These are phyloP conservation scores for Phaeophleospora eucalypticola DNA, from an alignment of 2,329 filamentous ascomycete species.

Conservation along the genomic window DNA sequence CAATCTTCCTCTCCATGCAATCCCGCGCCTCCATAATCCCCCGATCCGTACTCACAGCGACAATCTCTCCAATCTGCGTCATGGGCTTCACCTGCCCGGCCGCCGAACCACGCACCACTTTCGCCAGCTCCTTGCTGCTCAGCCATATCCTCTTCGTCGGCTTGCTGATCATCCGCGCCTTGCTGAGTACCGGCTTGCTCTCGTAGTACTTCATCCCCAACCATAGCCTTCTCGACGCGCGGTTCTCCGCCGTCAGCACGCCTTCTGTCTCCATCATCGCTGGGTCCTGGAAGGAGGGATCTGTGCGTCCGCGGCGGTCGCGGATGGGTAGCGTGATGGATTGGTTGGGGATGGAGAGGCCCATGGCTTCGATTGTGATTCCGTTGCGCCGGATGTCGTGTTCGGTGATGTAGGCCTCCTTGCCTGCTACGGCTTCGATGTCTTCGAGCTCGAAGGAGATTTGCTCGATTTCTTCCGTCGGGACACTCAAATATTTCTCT, in stretches of 20 bases:
- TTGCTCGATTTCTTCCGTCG: conserved; percentile 13
- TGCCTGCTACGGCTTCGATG: conserved; percentile 15
- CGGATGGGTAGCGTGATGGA: conserved; percentile 23
- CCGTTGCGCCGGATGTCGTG: conserved; percentile 27
- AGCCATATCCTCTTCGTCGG: conserved; percentile 69
- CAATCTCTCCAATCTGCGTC: conserved; percentile 70
- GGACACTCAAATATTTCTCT: conserved; percentile 12
- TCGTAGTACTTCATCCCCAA: conserved; percentile 87
- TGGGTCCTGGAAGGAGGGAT: conserved; percentile 22
- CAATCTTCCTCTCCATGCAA: conserved; percentile 72
- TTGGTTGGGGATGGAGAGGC: conserved; percentile 27
- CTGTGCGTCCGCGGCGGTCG: conserved; percentile 2
- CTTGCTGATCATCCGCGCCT: conserved; percentile 65
- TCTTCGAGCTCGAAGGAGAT: conserved; percentile 16
- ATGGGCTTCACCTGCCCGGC: conserved; percentile 67
- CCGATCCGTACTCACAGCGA: conserved; percentile 73
- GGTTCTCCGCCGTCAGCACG: conserved; percentile 51
- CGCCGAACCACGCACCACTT: conserved; percentile 65
- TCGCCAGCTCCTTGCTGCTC: conserved; percentile 57
- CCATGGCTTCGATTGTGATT: conserved; percentile 30
- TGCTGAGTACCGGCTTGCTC: conserved; percentile 70
- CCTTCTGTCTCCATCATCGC: conserved; percentile 28
- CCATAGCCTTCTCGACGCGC: conserved; percentile 74
- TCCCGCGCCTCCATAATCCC: conserved; percentile 80
- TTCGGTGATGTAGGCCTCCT: conserved; percentile 15